Conservation (phyloP, 768 basidiomycete genomes). For the Boletus huronensis region DNA sequence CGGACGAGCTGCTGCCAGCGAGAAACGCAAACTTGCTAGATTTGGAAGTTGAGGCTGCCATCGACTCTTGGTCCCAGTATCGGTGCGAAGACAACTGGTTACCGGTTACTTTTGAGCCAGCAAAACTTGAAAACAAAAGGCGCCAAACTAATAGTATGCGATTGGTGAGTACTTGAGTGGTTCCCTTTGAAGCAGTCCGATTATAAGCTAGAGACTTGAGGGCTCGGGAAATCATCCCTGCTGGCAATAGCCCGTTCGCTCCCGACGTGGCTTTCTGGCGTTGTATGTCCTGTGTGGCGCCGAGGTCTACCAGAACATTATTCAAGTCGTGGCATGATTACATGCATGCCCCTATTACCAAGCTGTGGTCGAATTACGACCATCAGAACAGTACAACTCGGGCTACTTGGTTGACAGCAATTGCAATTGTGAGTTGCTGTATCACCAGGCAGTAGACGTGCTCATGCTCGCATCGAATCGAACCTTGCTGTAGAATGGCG, state of each 20-base stretch:
- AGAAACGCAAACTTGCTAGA: neutral
- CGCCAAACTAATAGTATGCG: neutral
- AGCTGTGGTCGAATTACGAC: conserved; percentile 6
- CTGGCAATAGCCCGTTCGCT: neutral
- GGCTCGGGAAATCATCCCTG: neutral
- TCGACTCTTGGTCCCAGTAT: neutral
- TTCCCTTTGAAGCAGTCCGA: neutral
- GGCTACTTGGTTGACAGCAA: neutral
- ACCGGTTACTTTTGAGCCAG: neutral
- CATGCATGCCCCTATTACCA: neutral
- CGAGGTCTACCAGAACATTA: neutral
- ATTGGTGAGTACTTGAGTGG: neutral
- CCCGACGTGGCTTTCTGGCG: neutral
- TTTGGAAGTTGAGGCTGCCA: neutral
- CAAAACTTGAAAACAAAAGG: neutral
- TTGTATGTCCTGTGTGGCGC: neutral
- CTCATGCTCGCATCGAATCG: neutral
- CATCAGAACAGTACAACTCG: neutral
- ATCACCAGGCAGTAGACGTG: neutral
- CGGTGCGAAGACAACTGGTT: neutral
- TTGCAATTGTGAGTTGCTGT: conserved; percentile 9
- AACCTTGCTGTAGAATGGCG: neutral
- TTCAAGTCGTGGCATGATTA: neutral
- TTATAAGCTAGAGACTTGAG: neutral
- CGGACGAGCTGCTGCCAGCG: too few relatives aligned